Evolutionary conservation across 148 eudicot genomes (phyloP), one percentile per base, ranked within the genome.

Genomic region (Gaultheria prostrata): DNA sequence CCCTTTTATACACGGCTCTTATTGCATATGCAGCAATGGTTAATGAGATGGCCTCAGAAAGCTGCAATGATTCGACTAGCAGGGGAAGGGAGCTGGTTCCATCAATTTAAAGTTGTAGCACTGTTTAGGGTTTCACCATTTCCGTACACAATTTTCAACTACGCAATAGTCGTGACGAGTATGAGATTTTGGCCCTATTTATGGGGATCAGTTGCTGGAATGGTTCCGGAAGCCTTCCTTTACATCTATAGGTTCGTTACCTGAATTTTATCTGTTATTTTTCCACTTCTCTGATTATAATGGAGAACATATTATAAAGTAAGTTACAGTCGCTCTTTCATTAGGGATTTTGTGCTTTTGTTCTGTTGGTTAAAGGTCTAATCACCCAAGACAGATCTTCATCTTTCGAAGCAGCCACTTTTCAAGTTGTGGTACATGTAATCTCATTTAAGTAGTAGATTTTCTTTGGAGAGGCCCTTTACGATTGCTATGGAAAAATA

Each of bases 91-190:
- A 90, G 89, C 72, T 93, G 98, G 95, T 91, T 89, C 39, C 96
- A 93, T 81, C 98, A 95, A 84, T 95, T 95, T 85, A 91, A 89
- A 33, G 95, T 94, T 63, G 98, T 95, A 69, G 93, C 98, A 30
- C 85, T 95, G 67, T 94, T 95, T 59, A 88, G 98, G 83, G 78
- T 94, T 63, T 95, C 98, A 80, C 98, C 98, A 76, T 95, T 95
- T 87, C 98, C 98, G 6, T 95, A 95, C 89, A 91, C 98, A 71
- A 90, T 95, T 65, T 95, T 94, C 90, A 95, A 95, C 87, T 95
- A 95, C 74, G 97, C 98, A 4, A 83, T 94, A 56, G 98, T 91
- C 78, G 98, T 93, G 57, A 95, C 98, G 35, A 93, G 83, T 81
- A 89, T 95, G 95, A 89, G 87, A 84, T 95, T 93, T 88, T 93